Percentiles rank a stretch among this genome's conserved stretches.
Evolutionary conservation across 768 basidiomycete genomes (phyloP).

Genomic region (Albatrellus ellisii): DNA sequence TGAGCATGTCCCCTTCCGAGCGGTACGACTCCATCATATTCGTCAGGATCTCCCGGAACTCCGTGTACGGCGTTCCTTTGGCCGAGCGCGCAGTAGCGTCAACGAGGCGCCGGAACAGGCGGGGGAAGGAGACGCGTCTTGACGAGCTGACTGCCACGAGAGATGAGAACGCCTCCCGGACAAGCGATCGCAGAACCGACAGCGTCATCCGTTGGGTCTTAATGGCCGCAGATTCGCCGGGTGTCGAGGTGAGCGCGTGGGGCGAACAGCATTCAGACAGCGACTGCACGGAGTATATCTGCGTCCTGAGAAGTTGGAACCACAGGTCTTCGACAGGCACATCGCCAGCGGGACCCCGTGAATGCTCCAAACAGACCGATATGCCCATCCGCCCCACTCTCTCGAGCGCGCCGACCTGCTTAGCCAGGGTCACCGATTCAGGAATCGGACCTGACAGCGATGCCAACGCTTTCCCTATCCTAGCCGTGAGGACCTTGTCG

Average conservation of each 20-base stretch:
- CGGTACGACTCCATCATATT: constrained; percentile 96
- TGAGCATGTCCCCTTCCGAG: constrained; percentile 80
- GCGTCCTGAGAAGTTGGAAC: constrained; percentile 74
- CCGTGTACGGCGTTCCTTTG: constrained; percentile 58
- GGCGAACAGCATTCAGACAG: constrained; percentile 33
- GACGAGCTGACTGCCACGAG: constrained; percentile 71
- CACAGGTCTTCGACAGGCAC: constrained; percentile 69
- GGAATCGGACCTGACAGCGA: background rate
- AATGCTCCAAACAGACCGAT: constrained; percentile 57
- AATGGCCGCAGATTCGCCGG: constrained; percentile 13
- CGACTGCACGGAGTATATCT: constrained; percentile 68
- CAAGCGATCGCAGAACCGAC: constrained; percentile 49
- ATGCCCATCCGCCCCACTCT: constrained; percentile 49
- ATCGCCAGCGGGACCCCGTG: constrained; percentile 25
- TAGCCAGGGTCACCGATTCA: constrained; percentile 19
- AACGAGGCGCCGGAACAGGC: constrained; percentile 84
- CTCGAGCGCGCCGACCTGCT: constrained; percentile 34
- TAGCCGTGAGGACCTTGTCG: constrained; percentile 35
- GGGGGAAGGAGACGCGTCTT: constrained; percentile 66
- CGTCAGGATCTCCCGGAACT: constrained; percentile 81
- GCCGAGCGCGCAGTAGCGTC: constrained; percentile 48
- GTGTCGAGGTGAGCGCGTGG: constrained; percentile 8
- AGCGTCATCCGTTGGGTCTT: constrained; percentile 25
- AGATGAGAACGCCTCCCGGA: constrained; percentile 74
- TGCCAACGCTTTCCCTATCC: constrained; percentile 27